Evolutionary conservation across 441 rosid species (phyloP), one percentile per base, ranked within the genome.

Genomic region (Daphne laureola): DNA sequence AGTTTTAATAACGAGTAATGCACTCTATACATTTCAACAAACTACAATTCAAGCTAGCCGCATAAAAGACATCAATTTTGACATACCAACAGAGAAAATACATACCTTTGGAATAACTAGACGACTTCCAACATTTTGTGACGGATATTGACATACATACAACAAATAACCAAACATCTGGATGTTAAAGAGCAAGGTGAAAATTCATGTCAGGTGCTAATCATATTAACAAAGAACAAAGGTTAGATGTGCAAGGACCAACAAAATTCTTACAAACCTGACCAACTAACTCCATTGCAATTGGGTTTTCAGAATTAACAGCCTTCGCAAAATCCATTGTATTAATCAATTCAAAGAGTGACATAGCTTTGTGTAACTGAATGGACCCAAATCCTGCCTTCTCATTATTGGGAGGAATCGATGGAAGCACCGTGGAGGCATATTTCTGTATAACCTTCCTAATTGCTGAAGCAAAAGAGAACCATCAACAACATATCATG

Each of bases 101-200:
- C 36, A 43, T 74, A 92, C 96, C 96, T 84, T 75, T 26, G 92
- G 77, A 74, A 92, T 80, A 43, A n/a, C 69, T 48, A 92, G 65
- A 61, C 62, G 61, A 66, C 69, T 76, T 60, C 84, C 79, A 59
- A 66, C 71, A 46, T 71, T 69, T 47, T 57, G 73, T 14, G 77
- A 54, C 9, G 70, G 47, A 72, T 78, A 86, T 17, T 83, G 62
- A 14, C 92, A 75, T 59, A 69, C 82, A 73, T 92, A 92, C 27
- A 83, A 51, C 51, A 89, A 66, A 71, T 86, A 89, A 44, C 97
- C 98, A 46, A 83, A 89, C 95, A 84, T 89, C 97, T 92, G 78
- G 54, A 70, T 51, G 51, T 11, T 9, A 43, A 16, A 64, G 35
- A 17, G 49, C 53, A 54, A 49, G 51, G 31, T 54, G 60, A n/a